These are phyloP conservation scores for Chondrostereum purpureum DNA, from an alignment of 1,284 basidiomycete species.

Conservation along the genomic window DNA sequence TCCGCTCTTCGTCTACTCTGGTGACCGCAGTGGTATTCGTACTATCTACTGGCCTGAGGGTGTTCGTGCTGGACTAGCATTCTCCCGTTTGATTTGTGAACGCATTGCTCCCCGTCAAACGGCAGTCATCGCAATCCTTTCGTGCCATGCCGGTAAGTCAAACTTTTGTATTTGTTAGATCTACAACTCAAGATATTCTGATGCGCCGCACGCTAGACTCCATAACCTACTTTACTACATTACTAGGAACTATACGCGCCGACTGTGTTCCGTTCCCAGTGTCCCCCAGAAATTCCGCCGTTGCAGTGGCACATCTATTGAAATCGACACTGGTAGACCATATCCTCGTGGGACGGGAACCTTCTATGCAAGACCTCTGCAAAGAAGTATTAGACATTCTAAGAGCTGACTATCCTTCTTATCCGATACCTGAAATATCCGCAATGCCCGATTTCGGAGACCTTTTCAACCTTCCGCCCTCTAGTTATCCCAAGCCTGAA, in stretches of 20 bases:
- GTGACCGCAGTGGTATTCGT: background rate
- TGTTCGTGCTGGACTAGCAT: conserved; percentile 1
- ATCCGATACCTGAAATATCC: background rate
- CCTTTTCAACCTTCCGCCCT: conserved; percentile 1
- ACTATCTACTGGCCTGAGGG: background rate
- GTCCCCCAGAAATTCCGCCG: conserved; percentile 15
- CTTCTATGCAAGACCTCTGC: conserved; percentile 6
- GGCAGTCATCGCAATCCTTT: conserved; percentile 4
- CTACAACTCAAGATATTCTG: background rate
- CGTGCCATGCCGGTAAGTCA: no score
- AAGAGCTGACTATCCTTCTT: background rate
- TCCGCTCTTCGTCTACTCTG: conserved; percentile 20
- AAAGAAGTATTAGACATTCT: background rate
- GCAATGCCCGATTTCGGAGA: conserved; percentile 5
- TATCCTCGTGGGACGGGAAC: conserved; percentile 9
- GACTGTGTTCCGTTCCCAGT: conserved; percentile 14
- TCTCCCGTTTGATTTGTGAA: conserved; percentile 3
- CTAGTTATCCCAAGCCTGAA: background rate
- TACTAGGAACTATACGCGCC: conserved; percentile 9
- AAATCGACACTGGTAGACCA: conserved; percentile 1
- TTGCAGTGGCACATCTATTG: conserved; percentile 13
- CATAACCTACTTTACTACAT: conserved; percentile 8
- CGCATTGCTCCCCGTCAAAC: background rate
- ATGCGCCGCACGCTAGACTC: no score
- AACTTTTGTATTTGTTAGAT: background rate